Evolutionary conservation across 257 asterid species (phyloP), one percentile per base, ranked within the genome.

Genomic region (Petrea volubilis): DNA sequence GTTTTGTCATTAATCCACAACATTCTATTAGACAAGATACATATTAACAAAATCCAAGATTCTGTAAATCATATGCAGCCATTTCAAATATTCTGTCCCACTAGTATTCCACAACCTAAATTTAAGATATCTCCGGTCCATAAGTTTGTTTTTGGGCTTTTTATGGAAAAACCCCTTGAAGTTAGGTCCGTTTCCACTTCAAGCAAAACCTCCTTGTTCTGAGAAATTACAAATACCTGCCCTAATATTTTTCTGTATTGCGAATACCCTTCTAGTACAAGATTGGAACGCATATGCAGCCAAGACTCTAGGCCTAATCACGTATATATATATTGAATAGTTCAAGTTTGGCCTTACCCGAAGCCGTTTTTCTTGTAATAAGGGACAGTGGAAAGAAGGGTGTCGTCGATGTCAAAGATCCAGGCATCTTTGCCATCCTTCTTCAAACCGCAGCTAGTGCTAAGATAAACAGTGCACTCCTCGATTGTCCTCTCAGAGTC

Each of bases 381-480:
- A 78, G 96, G 92, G 20, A 87, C 67, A 6, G 90, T 84, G 41
- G 96, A 91, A 23, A 91, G 86, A 52, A 91, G 95, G 15, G 92
- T 91, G 33, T 91, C 97, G 64, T 89, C 96, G 25, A 89, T 64
- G 64, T 91, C 96, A 14, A 91, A 91, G 62, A 85, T 70, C 95
- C 97, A 91, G 0, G 90, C 91, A 61, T 87, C 92, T 0, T 50
- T 25, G 6, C 95, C 91, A 58, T 88, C 95, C 41, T 85, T 88
- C 82, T 81, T 73, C 66, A 87, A 29, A 36, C 71, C 55, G 68
- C 94, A 87, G 53, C 74, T 75, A 1, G 86, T 85, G 21, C 82
- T 76, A 2, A 87, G 57, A 74, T 84, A 80, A 27, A 85, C 82
- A 2, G 78, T 70, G 71, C 87, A 72, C 46, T 88, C 92, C 3